These are phyloP conservation scores for Candida stauntonica DNA, from an alignment of 805 yeast genomes.

Conservation along the genomic window DNA sequence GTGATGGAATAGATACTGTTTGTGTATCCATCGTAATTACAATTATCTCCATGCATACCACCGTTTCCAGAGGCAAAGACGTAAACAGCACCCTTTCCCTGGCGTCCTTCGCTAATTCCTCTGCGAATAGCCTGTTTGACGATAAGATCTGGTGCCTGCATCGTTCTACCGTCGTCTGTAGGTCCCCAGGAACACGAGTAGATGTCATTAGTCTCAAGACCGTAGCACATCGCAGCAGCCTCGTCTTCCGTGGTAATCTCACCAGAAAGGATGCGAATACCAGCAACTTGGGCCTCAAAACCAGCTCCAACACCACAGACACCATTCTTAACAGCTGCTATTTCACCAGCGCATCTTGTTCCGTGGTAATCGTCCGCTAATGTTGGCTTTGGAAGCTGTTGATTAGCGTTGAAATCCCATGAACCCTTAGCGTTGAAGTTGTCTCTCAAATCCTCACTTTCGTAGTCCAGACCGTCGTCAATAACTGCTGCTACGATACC, in stretches of 20 bases:
- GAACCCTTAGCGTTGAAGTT: constrained; percentile 78
- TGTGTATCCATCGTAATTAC: constrained; percentile 97
- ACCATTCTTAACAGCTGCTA: constrained; percentile 78
- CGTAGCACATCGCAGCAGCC: constrained; percentile 82
- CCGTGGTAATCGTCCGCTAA: constrained; percentile 88
- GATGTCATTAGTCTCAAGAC: constrained; percentile 79
- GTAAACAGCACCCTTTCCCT: constrained; percentile 77
- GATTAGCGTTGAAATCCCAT: constrained; percentile 86
- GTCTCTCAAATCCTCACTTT: constrained; percentile 63
- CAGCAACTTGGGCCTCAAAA: constrained; percentile 77
- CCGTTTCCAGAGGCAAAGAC: constrained; percentile 98
- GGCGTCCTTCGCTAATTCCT: constrained; percentile 80
- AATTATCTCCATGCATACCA: constrained; percentile 74
- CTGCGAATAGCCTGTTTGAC: constrained; percentile 81
- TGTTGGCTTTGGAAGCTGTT: constrained; percentile 72
- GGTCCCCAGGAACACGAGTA: constrained; percentile 99
- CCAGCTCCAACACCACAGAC: constrained; percentile 98
- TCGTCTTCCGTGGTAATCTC: constrained; percentile 81
- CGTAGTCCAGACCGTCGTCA: constrained; percentile 91
- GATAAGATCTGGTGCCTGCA: constrained; percentile 77
- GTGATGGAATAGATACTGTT: constrained; percentile 93
- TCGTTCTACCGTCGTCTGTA: constrained; percentile 80
- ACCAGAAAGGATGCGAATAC: constrained; percentile 84
- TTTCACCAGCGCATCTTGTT: constrained; percentile 96
- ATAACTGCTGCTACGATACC: constrained; percentile 85